Base-by-base conservation (phyloP, 345 rosid genomes). In the Odontarrhena argentea region DNA sequence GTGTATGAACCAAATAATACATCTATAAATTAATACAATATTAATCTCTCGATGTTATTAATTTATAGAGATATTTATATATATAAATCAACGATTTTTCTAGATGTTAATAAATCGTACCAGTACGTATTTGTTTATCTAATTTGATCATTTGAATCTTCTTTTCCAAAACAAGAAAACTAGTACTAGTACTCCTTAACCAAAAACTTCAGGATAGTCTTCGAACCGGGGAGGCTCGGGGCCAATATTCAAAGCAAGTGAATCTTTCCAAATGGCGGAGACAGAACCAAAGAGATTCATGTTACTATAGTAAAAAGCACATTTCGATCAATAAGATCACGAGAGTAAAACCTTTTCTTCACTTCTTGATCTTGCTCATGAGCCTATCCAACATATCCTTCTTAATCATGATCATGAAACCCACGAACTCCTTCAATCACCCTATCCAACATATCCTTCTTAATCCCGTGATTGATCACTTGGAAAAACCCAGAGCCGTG, bases 191-290 rank as follows among this genome's bases (percentile, higher is more conserved):
- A 18, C 22, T 18, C 1, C 7, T 32, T 37, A 76, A 80, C 83
- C 25, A 30, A 73, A 79, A 25, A 52, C 59, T 3, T n/a, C 48
- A 2, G 84, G 84, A 12, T 77, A 28, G 6, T 80, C 81, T 3
- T 80, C 42, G 9, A 76, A 60, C 0, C 58, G 22, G 1, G 77
- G 75, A 59, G 73, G 75, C 56, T 67, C 1, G 7, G 81, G 84
- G 34, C 76, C 75, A 55, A 76, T 68, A 22, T n/a, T 37, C 45
- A 50, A 28, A 22, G 46, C 3, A 11, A 81, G 35, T 3, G 79
- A 13, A 30, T 81, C 85, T 47, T 83, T 76, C 83, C 83, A 81
- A 32, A 53, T 76, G 1, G 79, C 75, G 6, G 77, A 55, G n/a
- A 54, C 51, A 7, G 77, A 34, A 4, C 8, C 42, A 0, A 32